Conservation (phyloP, 495 filamentous ascomycete genomes). For the Pyrenopolyporus hunteri region DNA sequence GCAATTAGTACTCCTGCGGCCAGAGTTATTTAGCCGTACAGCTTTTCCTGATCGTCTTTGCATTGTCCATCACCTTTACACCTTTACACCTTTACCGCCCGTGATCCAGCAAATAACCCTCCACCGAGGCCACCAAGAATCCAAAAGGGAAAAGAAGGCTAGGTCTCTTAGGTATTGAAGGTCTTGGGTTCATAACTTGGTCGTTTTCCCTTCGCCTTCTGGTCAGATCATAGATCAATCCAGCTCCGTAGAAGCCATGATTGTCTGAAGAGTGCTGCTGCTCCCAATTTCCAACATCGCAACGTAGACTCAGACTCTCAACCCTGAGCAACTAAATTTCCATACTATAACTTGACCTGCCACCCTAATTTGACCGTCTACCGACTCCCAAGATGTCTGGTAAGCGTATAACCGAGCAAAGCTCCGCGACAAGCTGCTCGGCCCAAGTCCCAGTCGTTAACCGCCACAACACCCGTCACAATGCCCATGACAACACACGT, state of each 20-base stretch:
- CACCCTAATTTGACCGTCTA: constrained; percentile 2
- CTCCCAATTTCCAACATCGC: constrained; percentile 31
- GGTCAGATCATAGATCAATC: constrained; percentile 36
- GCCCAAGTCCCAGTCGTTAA: not conserved
- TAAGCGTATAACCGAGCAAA: constrained; percentile 35
- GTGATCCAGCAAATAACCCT: not conserved
- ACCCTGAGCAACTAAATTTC: constrained; percentile 9
- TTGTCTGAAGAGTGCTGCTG: constrained; percentile 39
- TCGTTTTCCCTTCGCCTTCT: constrained; percentile 27
- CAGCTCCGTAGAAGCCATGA: constrained; percentile 45
- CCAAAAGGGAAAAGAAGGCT: constrained; percentile 16
- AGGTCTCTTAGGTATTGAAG: constrained; percentile 35
- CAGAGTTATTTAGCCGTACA: not conserved
- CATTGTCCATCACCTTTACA: not conserved
- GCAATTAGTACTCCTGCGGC: not conserved
- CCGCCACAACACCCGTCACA: not conserved
- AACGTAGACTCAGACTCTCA: constrained; percentile 28
- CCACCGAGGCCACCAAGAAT: not conserved
- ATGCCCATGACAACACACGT: not conserved
- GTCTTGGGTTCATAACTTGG: constrained; percentile 32
- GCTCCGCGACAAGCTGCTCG: constrained; percentile 6
- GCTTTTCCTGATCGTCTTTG: not conserved
- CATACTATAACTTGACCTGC: constrained; percentile 2
- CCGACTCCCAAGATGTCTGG: constrained; percentile 40
- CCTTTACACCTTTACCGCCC: not conserved